These are phyloP conservation scores for Limnanthes douglasii DNA, from an alignment of 345 rosid species.

Conservation along the genomic window DNA sequence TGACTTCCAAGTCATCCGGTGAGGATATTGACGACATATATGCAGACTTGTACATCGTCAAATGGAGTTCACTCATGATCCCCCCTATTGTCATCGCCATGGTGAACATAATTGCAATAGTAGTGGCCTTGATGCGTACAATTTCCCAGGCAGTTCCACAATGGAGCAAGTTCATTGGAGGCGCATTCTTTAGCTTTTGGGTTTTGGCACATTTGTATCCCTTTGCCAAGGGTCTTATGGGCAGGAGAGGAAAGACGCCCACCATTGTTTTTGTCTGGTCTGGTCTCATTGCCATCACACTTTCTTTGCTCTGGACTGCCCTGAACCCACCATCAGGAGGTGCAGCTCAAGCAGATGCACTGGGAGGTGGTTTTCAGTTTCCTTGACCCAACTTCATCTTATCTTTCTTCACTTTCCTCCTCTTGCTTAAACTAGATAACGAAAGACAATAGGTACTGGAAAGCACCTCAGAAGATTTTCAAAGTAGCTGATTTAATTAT, in stretches of 20 bases:
- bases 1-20: constrained; percentile 61
- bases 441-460: too few species aligned
- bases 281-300: constrained; percentile 75
- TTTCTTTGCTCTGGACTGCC: constrained; percentile 74
- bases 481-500: too few species aligned
- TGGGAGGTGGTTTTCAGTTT: constrained; percentile 38
- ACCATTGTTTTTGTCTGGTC: constrained; percentile 91
- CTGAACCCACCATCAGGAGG: constrained; percentile 31
- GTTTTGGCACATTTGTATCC: constrained; percentile 90
- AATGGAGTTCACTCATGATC: constrained; percentile 84
- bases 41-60: constrained; percentile 72
- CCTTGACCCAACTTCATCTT: too few species aligned
- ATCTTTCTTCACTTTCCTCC: too few species aligned
- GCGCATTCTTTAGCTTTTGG: constrained; percentile 93
- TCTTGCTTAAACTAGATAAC: too few species aligned
- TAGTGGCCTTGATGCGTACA: constrained; percentile 52
- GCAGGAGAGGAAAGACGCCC: constrained; percentile 88
- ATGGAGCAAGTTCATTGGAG: constrained; percentile 89
- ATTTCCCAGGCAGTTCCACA: constrained; percentile 43
- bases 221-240: constrained; percentile 91
- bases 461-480: too few species aligned
- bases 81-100: constrained; percentile 85
- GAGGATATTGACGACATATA: constrained; percentile 67
- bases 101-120: constrained; percentile 69
- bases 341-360: constrained; percentile 7